Percentiles rank a stretch among this genome's conserved stretches.
These are phyloP conservation scores for Colletotrichum sansevieriae DNA, from an alignment of 2,329 filamentous ascomycete species.

Conservation along the genomic window DNA sequence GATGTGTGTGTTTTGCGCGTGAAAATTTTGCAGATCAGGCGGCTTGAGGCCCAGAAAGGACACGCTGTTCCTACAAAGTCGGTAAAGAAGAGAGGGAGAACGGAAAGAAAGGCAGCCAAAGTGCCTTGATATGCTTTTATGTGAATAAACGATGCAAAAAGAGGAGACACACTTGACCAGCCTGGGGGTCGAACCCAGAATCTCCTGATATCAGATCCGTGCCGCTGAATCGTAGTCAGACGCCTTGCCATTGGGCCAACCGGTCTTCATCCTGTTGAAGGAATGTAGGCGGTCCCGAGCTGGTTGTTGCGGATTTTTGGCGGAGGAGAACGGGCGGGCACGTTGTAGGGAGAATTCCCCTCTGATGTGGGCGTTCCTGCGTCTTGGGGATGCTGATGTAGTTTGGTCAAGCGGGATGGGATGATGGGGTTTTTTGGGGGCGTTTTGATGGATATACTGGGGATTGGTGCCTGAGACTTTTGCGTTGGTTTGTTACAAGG, in stretches of 20 bases:
- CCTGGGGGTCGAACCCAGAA: slow-evolving; percentile 42
- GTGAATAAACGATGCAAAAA: not conserved
- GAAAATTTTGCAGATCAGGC: slow-evolving; percentile 15
- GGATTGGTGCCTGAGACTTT: too few species aligned
- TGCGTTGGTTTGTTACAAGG: too few species aligned
- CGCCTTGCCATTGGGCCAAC: slow-evolving; percentile 55
- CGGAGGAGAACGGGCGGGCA: not conserved
- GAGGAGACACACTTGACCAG: slow-evolving; percentile 26
- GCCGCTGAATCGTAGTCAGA: slow-evolving; percentile 51
- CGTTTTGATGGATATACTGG: not conserved
- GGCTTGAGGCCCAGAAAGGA: not conserved
- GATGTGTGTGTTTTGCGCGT: not conserved
- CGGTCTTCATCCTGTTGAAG: slow-evolving; percentile 6
- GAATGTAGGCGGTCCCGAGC: slow-evolving; percentile 7
- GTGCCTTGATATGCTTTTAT: too few species aligned
- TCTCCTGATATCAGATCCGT: slow-evolving; percentile 33
- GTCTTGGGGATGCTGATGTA: slow-evolving; percentile 10
- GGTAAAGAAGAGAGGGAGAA: not conserved
- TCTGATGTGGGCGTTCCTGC: slow-evolving; percentile 8
- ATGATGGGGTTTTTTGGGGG: not conserved
- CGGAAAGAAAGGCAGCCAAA: not conserved
- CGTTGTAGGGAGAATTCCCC: not conserved
- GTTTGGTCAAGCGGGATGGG: slow-evolving; percentile 4
- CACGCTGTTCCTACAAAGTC: slow-evolving; percentile 15
- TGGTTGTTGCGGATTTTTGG: slow-evolving; percentile 9